Evolutionary conservation across 768 basidiomycete genomes (phyloP), one percentile per base, ranked within the genome.

Genomic region (Lentinula raphanica): DNA sequence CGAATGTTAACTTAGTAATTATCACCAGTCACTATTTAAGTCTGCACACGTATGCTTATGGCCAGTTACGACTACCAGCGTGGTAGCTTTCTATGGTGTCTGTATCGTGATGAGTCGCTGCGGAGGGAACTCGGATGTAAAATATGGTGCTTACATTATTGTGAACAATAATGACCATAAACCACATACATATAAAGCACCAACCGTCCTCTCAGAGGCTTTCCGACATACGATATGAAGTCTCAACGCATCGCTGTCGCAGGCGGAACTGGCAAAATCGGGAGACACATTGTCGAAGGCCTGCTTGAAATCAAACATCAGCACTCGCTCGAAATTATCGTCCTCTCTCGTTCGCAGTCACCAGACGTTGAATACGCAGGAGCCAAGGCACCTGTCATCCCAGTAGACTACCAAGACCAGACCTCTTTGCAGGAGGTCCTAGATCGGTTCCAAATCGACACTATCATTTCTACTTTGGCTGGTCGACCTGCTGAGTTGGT

Each of bases 231-330:
- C 39, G 15, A 40, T n/a, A 56, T 56, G 54, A 36, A 29, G 28
- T 56, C 54, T 45, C 39, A 56, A 44, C 39, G 44, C 31, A 56
- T 57, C 36, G 56, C 56, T 36, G 46, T 57, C 9, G 56, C 56
- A 39, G 56, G 56, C 13, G 56, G 56, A 8, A 49, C 29, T 25
- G 56, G 56, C 19, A 38, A 45, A 21, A 29, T 57, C 15, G 56
- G 56, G 25, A 57, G 25, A 46, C 56, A 57, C 31, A 49, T 57
- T 13, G 56, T 57, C 46, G 46, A 57, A 49, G 56, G 45, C 19
- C 56, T 57, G 48, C 45, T 57, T 8, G 46, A 49, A 31, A 25
- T 39, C 35, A 57, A 57, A 49, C 29, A 46, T 19, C 27, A 13
- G 15, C 15, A 25, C 46, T 36, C 45, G 8, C 23, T 57, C n/a